A percentile compares a stretch with the other conserved stretches of the same genome.
phyloP scores from a whole-genome alignment of 2,329 filamentous ascomycete species.

The Pseudopithomyces maydicus region DNA sequence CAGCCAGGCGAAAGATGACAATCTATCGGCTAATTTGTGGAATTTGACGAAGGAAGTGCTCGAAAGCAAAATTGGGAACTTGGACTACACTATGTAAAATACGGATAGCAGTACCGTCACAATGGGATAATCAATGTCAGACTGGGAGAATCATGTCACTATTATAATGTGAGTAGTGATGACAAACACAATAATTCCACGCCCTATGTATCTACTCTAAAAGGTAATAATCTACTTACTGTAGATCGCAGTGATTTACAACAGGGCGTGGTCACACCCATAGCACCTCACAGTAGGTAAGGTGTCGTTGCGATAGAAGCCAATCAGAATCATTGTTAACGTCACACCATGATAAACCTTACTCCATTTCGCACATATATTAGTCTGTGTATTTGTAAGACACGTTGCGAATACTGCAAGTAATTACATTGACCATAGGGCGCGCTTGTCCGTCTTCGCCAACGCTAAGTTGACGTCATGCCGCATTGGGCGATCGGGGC shows the following conservation, averaged over 20 bases:
- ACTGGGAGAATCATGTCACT: neutral
- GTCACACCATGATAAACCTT: too few species aligned
- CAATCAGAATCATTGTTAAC: too few species aligned
- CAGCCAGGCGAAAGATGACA: constrained; percentile 50
- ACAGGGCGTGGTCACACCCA: constrained; percentile 4
- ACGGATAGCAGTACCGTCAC: too few species aligned
- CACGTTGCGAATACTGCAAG: too few species aligned
- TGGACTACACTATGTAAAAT: constrained; percentile 35
- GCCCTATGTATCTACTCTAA: constrained; percentile 1
- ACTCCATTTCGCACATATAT: too few species aligned
- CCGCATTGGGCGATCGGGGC: too few species aligned
- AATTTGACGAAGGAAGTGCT: constrained; percentile 52
- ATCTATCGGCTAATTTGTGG: constrained; percentile 53
- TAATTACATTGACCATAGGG: neutral
- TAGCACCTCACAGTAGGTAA: too few species aligned
- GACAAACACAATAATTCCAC: neutral
- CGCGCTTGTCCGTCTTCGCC: neutral
- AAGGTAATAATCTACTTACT: neutral
- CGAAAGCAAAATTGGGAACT: constrained; percentile 45
- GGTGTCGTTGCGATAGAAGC: too few species aligned
- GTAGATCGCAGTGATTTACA: constrained; percentile 7
- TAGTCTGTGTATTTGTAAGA: too few species aligned
- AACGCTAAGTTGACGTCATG: too few species aligned
- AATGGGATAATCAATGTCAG: too few species aligned
- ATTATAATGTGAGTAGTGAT: constrained; percentile 6